Evolutionary conservation across 192 early-diverging fungal species (phyloP).

Genomic region (Phycomyces nitens): DNA sequence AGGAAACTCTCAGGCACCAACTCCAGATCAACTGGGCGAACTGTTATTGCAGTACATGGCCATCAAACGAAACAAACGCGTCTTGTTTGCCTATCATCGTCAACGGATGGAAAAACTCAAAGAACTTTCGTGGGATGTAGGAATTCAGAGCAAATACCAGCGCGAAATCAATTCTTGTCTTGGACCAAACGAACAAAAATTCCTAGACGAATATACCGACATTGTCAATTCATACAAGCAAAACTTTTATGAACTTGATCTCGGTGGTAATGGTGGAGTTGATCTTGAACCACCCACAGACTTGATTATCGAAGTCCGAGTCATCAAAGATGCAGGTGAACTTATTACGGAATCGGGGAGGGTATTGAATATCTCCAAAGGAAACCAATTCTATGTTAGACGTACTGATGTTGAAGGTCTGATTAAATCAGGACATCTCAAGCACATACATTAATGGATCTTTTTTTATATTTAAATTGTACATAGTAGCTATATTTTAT

Average conservation of each 20-base stretch:
- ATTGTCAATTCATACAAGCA: conserved; percentile 66
- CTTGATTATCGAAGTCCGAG: conserved; percentile 88
- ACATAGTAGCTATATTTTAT: neutral
- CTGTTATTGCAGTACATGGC: conserved; percentile 56
- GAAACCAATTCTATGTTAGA: conserved; percentile 82
- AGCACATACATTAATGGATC: conserved; percentile 51
- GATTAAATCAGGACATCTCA: conserved; percentile 79
- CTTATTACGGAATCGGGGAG: conserved; percentile 81
- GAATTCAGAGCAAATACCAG: conserved; percentile 19
- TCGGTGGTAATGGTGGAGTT: conserved; percentile 63
- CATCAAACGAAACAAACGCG: conserved; percentile 78
- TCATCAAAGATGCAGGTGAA: conserved; percentile 85
- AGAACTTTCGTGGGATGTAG: conserved; percentile 60
- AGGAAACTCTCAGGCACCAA: neutral
- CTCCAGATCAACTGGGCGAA: conserved; percentile 26
- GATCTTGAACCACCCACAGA: conserved; percentile 84
- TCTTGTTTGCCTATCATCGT: conserved; percentile 85
- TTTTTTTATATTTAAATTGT: neutral
- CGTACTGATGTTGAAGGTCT: conserved; percentile 87
- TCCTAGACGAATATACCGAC: conserved; percentile 59
- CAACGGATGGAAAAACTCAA: conserved; percentile 65
- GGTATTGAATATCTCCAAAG: conserved; percentile 66
- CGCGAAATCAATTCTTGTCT: conserved; percentile 22
- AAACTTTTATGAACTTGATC: conserved; percentile 65
- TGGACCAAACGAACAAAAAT: conserved; percentile 54